Conservation (phyloP, 2,329 filamentous ascomycete genomes). For the Claviceps purpurea region DNA sequence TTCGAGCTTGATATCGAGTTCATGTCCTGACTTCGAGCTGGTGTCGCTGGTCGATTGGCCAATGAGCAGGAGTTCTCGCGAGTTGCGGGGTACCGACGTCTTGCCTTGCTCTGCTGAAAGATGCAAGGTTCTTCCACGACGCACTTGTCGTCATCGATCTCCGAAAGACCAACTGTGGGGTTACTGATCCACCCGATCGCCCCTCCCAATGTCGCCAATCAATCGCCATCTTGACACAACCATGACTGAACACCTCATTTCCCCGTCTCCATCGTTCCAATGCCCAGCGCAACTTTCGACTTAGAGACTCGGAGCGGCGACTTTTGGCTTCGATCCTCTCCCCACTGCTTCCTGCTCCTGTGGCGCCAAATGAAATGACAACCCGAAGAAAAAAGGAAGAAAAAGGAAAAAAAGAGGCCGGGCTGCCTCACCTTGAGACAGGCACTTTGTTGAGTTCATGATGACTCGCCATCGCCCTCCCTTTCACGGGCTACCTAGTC, state of each 20-base stretch:
- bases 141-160: too few relatives aligned
- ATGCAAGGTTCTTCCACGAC: too few relatives aligned
- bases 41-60: too few relatives aligned
- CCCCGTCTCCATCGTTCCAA: neutral
- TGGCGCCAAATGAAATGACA: neutral
- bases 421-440: neutral
- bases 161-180: neutral
- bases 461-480: neutral
- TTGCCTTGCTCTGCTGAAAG: too few relatives aligned
- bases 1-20: too few relatives aligned
- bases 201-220: neutral
- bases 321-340: neutral
- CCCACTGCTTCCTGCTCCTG: neutral
- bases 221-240: constrained; percentile 2
- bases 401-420: neutral
- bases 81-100: too few relatives aligned
- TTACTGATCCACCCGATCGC: neutral
- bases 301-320: neutral
- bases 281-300: too few relatives aligned
- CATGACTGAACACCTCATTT: constrained; percentile 8
- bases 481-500: neutral
- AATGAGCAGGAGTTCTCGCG: too few relatives aligned
- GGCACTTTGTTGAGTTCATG: too few relatives aligned
- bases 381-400: neutral
- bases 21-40: too few relatives aligned